Conservation (phyloP, 345 rosid species). For the Combretum micranthum region DNA sequence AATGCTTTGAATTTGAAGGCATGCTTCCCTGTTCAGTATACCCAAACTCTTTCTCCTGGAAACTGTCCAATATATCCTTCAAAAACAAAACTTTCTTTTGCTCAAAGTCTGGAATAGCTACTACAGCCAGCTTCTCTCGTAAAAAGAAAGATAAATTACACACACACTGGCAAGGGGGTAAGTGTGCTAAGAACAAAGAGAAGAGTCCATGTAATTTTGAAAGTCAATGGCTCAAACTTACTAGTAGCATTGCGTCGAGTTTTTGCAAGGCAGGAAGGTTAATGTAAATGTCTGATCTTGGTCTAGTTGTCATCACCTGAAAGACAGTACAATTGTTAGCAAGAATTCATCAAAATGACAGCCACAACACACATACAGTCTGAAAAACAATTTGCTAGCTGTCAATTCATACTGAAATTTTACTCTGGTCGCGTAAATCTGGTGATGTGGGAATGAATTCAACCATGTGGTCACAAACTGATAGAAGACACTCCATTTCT, state of each 20-base stretch:
- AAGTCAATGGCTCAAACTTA: slow-evolving; percentile 30
- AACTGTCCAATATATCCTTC: slow-evolving; percentile 86
- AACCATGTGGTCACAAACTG: slow-evolving; percentile 76
- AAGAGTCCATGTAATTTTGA: neutral
- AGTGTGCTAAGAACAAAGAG: neutral
- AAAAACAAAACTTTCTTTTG: slow-evolving; percentile 4
- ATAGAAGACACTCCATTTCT: slow-evolving; percentile 86
- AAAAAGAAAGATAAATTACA: no score
- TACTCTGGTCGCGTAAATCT: slow-evolving; percentile 42
- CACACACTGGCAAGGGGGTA: neutral
- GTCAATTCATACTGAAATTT: neutral
- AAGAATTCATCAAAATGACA: neutral
- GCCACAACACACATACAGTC: neutral
- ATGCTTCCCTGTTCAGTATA: slow-evolving; percentile 83
- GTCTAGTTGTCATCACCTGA: slow-evolving; percentile 70
- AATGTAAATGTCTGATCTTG: slow-evolving; percentile 68
- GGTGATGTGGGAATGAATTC: slow-evolving; percentile 61
- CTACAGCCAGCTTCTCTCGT: neutral
- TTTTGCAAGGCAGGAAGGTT: slow-evolving; percentile 84
- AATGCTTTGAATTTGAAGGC: slow-evolving; percentile 57
- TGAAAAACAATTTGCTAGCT: neutral
- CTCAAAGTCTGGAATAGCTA: neutral
- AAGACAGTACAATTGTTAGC: neutral
- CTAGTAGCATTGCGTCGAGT: slow-evolving; percentile 80
- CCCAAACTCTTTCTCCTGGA: slow-evolving; percentile 80